These are phyloP conservation scores for Sclerotinia trifoliorum DNA, from an alignment of 2,329 filamentous ascomycete species.

Conservation along the genomic window DNA sequence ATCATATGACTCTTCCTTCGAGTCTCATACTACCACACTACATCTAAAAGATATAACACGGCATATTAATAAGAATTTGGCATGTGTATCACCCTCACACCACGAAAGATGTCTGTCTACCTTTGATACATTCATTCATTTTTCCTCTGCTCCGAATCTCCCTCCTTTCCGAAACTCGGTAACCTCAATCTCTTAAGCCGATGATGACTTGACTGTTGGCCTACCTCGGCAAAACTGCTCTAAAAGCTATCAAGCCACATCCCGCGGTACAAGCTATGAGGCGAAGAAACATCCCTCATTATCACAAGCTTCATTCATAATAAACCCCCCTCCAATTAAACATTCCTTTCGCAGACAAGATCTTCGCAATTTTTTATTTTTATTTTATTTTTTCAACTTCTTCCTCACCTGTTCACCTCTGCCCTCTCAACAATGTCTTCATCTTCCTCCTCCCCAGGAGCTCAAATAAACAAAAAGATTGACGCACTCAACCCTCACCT, in stretches of 20 bases:
- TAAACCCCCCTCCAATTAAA: not conserved
- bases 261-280: constrained; percentile 1
- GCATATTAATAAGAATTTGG: not conserved
- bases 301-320: constrained; percentile 15
- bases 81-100: not conserved
- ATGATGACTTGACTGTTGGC: constrained; percentile 15
- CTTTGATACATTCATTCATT: not conserved
- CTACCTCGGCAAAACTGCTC: constrained; percentile 18
- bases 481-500: constrained; percentile 36
- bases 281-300: not conserved
- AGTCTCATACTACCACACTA: not conserved
- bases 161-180: constrained; percentile 13
- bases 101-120: not conserved
- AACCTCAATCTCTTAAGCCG: constrained; percentile 1
- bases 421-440: constrained; percentile 14
- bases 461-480: constrained; percentile 36
- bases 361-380: not conserved
- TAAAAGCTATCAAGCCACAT: not conserved
- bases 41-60: not conserved
- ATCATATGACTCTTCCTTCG: constrained; percentile 14
- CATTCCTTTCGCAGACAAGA: not conserved
- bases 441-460: constrained; percentile 26
- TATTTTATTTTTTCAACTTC: too few relatives aligned
- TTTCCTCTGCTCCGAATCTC: constrained; percentile 5
- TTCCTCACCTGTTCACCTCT: not conserved